Conservation (phyloP, 2,329 filamentous ascomycete genomes). For the Ilyonectria sp. region DNA sequence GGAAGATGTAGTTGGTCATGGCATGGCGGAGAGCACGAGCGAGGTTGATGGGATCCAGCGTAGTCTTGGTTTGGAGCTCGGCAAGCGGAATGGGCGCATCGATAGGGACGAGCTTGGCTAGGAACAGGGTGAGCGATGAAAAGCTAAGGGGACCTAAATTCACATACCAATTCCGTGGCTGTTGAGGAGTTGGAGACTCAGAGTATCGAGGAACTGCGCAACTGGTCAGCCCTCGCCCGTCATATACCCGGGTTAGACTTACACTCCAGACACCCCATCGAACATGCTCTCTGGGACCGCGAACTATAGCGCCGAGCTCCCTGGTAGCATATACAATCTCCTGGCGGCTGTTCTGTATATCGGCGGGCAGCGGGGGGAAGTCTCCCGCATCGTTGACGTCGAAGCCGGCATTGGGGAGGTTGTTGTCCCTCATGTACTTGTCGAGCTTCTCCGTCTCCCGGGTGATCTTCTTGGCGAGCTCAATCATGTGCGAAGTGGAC, state of each 20-base stretch:
- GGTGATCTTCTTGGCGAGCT: conserved; percentile 64
- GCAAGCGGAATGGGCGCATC: conserved; percentile 60
- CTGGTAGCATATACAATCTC: conserved; percentile 65
- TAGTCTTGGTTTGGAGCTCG: conserved; percentile 62
- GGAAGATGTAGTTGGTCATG: conserved; percentile 71
- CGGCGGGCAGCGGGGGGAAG: conserved; percentile 63
- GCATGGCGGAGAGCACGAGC: conserved; percentile 68
- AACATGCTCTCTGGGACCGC: conserved; percentile 66
- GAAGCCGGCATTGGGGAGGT: conserved; percentile 61
- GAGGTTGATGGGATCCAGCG: conserved; percentile 65
- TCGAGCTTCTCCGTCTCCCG: conserved; percentile 66
- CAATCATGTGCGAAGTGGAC: conserved; percentile 58
- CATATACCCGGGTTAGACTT: conserved; percentile 42
- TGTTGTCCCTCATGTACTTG: conserved; percentile 60
- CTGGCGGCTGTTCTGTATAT: conserved; percentile 61
- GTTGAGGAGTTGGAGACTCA: conserved; percentile 67
- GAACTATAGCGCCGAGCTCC: conserved; percentile 63
- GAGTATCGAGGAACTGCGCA: conserved; percentile 63
- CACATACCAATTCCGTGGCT: conserved; percentile 64
- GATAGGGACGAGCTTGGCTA: conserved; percentile 67
- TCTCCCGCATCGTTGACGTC: conserved; percentile 60
- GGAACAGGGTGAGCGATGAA: conserved; percentile 14
- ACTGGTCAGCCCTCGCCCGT: conserved; percentile 30
- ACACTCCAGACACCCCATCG: conserved; percentile 69
- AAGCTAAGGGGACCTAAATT: neutral